These are phyloP conservation scores for Lactifluus subvellereus DNA, from an alignment of 768 basidiomycete genomes.

Conservation along the genomic window DNA sequence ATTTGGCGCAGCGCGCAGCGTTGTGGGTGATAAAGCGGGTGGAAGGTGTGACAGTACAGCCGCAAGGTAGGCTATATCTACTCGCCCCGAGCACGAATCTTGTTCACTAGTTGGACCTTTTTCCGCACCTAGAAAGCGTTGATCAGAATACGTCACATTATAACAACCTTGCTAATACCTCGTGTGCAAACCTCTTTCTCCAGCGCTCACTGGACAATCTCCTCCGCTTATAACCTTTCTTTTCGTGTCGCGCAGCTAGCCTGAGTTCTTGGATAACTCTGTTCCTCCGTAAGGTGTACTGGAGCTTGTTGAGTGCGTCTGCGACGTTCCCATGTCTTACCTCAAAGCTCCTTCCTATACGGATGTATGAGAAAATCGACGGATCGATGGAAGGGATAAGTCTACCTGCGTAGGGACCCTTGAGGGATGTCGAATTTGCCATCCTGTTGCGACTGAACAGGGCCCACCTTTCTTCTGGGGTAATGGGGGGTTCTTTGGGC, in stretches of 20 bases:
- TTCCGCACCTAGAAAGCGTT: conserved; percentile 59
- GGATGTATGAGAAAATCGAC: conserved; percentile 8
- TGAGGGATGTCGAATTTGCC: background rate
- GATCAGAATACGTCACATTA: conserved; percentile 21
- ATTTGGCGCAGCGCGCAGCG: conserved; percentile 14
- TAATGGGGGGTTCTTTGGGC: background rate
- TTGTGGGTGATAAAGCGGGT: conserved; percentile 2
- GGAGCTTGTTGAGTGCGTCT: conserved; percentile 45
- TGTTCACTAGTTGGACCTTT: conserved; percentile 74
- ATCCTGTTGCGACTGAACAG: conserved; percentile 11
- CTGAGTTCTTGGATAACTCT: conserved; percentile 47
- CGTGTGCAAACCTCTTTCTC: conserved; percentile 73
- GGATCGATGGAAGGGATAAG: background rate
- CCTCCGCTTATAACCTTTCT: conserved; percentile 74
- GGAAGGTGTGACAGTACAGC: conserved; percentile 7
- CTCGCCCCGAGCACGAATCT: conserved; percentile 71
- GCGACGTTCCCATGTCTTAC: conserved; percentile 42
- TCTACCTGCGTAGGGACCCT: conserved; percentile 21
- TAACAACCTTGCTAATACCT: conserved; percentile 42
- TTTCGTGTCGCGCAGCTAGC: conserved; percentile 62
- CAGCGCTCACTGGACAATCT: conserved; percentile 71
- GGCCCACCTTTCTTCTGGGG: conserved; percentile 14
- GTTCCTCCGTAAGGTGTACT: conserved; percentile 49
- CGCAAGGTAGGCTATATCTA: conserved; percentile 31
- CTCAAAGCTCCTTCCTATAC: conserved; percentile 54